Percentiles rank a stretch among this genome's conserved stretches.
phyloP scores from a whole-genome alignment of 2,329 filamentous ascomycete species.

The Cladosporium velox region DNA sequence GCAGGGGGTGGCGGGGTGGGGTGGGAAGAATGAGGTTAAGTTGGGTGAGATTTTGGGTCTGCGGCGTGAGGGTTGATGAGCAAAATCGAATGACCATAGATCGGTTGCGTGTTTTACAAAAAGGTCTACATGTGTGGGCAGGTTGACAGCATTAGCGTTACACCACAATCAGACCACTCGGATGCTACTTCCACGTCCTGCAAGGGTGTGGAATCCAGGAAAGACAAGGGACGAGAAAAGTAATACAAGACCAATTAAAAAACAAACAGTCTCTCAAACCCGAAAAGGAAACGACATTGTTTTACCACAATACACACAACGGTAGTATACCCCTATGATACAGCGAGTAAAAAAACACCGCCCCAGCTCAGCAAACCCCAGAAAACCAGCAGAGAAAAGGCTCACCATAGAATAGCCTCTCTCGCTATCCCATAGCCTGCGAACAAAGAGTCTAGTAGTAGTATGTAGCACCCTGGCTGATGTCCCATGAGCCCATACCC shows the following conservation, averaged over 20 bases:
- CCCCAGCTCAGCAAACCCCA: background rate
- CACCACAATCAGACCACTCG: background rate
- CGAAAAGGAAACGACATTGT: background rate
- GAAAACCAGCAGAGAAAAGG: background rate
- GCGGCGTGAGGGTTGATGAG: constrained; percentile 33
- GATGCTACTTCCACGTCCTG: background rate
- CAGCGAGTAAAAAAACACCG: background rate
- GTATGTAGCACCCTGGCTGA: background rate
- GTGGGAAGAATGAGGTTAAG: constrained; percentile 71
- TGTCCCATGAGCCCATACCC: background rate
- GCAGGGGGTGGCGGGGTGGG: constrained; percentile 75
- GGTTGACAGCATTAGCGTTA: background rate
- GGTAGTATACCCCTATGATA: constrained; percentile 10
- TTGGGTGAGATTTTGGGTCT: constrained; percentile 67
- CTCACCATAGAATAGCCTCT: background rate
- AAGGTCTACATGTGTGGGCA: background rate
- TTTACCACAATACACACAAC: background rate
- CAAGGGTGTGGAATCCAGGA: background rate
- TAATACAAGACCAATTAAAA: background rate
- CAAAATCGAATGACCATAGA: background rate
- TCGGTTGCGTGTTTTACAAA: background rate
- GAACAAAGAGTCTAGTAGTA: background rate
- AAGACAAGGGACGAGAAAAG: background rate
- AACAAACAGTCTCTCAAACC: background rate
- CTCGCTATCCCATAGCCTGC: background rate